Percentiles rank a stretch among this genome's conserved stretches.
Evolutionary conservation across 768 basidiomycete species (phyloP).

Genomic region (Russula earlei): DNA sequence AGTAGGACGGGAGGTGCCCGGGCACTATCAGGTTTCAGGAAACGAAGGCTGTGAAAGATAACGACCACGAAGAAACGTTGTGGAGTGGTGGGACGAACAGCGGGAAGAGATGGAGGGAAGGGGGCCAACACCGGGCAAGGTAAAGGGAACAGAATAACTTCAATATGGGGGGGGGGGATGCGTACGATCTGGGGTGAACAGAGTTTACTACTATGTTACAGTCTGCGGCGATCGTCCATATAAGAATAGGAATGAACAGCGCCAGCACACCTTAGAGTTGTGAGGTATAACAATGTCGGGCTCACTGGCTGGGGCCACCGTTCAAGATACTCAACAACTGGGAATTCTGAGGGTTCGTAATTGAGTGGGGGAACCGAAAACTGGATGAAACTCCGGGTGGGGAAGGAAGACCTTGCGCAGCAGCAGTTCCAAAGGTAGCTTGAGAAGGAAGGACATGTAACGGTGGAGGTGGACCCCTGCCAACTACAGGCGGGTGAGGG

Average conservation of each 20-base stretch:
- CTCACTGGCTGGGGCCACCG: slow-evolving; percentile 11
- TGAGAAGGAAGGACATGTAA: slow-evolving; percentile 13
- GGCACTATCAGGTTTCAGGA: not conserved
- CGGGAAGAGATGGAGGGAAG: not conserved
- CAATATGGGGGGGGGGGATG: slow-evolving; percentile 4
- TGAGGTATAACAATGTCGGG: not conserved
- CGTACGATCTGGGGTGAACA: slow-evolving; percentile 13
- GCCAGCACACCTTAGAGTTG: not conserved
- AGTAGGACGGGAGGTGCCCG: slow-evolving; percentile 1
- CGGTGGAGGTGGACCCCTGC: slow-evolving; percentile 8
- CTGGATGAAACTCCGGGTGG: not conserved
- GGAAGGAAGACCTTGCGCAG: not conserved
- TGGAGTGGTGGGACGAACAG: not conserved
- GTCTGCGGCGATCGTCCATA: slow-evolving; percentile 14
- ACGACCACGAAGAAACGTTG: not conserved
- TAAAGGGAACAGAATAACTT: slow-evolving; percentile 12
- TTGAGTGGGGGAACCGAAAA: not conserved
- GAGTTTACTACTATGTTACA: slow-evolving; percentile 13
- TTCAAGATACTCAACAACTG: slow-evolving; percentile 15
- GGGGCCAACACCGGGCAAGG: slow-evolving; percentile 11
- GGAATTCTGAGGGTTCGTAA: not conserved
- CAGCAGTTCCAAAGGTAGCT: not conserved
- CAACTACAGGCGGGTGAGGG: slow-evolving; percentile 7
- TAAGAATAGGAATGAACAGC: slow-evolving; percentile 9
- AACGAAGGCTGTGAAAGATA: not conserved